These are phyloP conservation scores for Suillus luteus DNA, from an alignment of 768 basidiomycete species.

Conservation along the genomic window DNA sequence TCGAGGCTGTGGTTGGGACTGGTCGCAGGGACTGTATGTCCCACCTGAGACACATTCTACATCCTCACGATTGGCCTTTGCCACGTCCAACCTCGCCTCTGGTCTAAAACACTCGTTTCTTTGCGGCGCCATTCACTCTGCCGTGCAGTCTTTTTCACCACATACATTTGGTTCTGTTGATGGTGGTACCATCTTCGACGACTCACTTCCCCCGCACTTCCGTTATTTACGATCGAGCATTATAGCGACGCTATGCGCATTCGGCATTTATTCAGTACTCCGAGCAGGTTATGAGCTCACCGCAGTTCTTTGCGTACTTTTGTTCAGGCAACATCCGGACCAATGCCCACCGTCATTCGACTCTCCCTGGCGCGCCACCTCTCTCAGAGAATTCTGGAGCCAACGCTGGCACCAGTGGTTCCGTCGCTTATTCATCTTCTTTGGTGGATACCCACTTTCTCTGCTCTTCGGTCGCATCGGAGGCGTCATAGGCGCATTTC, in stretches of 20 bases:
- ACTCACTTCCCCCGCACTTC: conserved; percentile 27
- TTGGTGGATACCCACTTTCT: conserved; percentile 33
- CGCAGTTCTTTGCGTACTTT: conserved; percentile 26
- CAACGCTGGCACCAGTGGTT: conserved; percentile 41
- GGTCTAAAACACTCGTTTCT: conserved; percentile 38
- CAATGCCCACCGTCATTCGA: conserved; percentile 38
- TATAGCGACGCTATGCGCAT: conserved; percentile 44
- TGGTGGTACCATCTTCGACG: conserved; percentile 36
- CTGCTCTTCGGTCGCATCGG: conserved; percentile 49
- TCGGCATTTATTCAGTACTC: conserved; percentile 48
- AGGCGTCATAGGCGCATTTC: conserved; percentile 55
- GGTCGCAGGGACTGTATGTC: conserved; percentile 40
- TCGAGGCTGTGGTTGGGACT: conserved; percentile 65
- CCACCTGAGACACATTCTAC: conserved; percentile 43
- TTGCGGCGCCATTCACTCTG: conserved; percentile 48
- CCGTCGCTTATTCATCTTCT: conserved; percentile 32
- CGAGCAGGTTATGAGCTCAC: conserved; percentile 34
- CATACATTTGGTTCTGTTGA: conserved; percentile 28
- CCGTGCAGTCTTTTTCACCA: conserved; percentile 48
- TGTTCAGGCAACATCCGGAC: conserved; percentile 31
- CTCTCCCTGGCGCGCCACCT: conserved; percentile 38
- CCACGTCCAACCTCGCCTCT: conserved; percentile 35
- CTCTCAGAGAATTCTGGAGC: conserved; percentile 40
- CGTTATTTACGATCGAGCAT: conserved; percentile 42
- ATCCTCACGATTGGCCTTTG: conserved; percentile 39